These are phyloP conservation scores for Patellifolia procumbens DNA, from an alignment of 179 eudicot genomes.

Conservation along the genomic window DNA sequence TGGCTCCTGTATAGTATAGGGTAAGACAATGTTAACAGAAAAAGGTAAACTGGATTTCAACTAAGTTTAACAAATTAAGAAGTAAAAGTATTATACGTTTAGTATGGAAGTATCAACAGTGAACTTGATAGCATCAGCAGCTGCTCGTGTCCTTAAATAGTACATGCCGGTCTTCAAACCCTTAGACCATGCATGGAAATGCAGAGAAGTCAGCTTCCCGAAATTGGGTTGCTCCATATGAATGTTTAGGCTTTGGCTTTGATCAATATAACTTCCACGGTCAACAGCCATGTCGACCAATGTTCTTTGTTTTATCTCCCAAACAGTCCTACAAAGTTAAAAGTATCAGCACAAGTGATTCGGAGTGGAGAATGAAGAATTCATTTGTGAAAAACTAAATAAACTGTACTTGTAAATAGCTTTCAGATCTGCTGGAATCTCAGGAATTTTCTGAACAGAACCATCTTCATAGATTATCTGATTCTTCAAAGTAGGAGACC, in stretches of 20 bases:
- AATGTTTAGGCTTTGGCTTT: slow-evolving; percentile 89
- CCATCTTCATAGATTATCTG: slow-evolving; percentile 72
- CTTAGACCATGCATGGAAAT: slow-evolving; percentile 87
- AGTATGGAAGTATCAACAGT: slow-evolving; percentile 76
- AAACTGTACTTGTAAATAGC: slow-evolving; percentile 62
- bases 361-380: neutral
- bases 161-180: slow-evolving; percentile 95
- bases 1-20: slow-evolving; percentile 46
- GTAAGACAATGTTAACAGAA: neutral
- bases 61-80: neutral
- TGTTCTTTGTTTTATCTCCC: slow-evolving; percentile 86
- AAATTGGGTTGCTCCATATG: slow-evolving; percentile 90
- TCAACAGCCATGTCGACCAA: slow-evolving; percentile 93
- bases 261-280: slow-evolving; percentile 86
- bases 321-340: slow-evolving; percentile 60
- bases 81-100: slow-evolving; percentile 35
- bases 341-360: neutral
- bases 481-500: slow-evolving; percentile 82
- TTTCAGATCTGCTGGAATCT: slow-evolving; percentile 64
- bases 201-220: slow-evolving; percentile 84
- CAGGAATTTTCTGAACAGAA: slow-evolving; percentile 70
- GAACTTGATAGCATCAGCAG: slow-evolving; percentile 94
- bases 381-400: neutral
- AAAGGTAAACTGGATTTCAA: neutral
- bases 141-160: slow-evolving; percentile 80